A percentile compares a stretch with the other conserved stretches of the same genome.
Conservation (phyloP, 371 early-diverging fungal genomes). For the Massospora cicadina region DNA sequence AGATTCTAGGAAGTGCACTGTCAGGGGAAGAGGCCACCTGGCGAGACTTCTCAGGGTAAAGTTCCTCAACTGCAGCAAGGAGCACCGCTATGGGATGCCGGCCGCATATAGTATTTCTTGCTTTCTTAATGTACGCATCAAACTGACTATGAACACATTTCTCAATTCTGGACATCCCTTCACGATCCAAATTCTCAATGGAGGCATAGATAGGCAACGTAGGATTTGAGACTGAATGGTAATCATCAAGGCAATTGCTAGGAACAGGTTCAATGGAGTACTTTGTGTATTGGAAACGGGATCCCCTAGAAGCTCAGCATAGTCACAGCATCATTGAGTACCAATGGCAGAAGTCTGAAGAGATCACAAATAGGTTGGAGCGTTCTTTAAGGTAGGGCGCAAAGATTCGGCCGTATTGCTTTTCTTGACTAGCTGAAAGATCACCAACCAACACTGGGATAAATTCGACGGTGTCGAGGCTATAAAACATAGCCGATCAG, state of each 20-base stretch:
- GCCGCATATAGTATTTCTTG: slow-evolving; percentile 86
- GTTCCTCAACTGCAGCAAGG: slow-evolving; percentile 33
- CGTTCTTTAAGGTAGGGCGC: slow-evolving; percentile 48
- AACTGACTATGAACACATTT: slow-evolving; percentile 34
- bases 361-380: slow-evolving; percentile 63
- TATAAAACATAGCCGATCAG: slow-evolving; percentile 12
- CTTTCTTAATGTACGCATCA: slow-evolving; percentile 39
- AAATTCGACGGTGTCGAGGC: slow-evolving; percentile 34
- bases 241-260: slow-evolving; percentile 9
- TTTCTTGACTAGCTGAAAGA: slow-evolving; percentile 31
- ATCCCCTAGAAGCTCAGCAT: slow-evolving; percentile 13
- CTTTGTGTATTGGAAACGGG: slow-evolving; percentile 14
- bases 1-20: slow-evolving; percentile 18
- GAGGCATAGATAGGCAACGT: slow-evolving; percentile 38
- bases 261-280: slow-evolving; percentile 12
- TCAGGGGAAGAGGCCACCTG: slow-evolving; percentile 6
- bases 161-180: slow-evolving; percentile 63
- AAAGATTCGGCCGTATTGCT: slow-evolving; percentile 39
- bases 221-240: background rate
- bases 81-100: slow-evolving; percentile 77
- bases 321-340: slow-evolving; percentile 14
- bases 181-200: slow-evolving; percentile 56
- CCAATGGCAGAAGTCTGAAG: slow-evolving; percentile 95
- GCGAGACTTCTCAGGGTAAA: slow-evolving; percentile 9
- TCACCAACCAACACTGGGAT: slow-evolving; percentile 82